Evolutionary conservation across 1,139 yeast genomes (phyloP).

Genomic region (Candida smagusa): DNA sequence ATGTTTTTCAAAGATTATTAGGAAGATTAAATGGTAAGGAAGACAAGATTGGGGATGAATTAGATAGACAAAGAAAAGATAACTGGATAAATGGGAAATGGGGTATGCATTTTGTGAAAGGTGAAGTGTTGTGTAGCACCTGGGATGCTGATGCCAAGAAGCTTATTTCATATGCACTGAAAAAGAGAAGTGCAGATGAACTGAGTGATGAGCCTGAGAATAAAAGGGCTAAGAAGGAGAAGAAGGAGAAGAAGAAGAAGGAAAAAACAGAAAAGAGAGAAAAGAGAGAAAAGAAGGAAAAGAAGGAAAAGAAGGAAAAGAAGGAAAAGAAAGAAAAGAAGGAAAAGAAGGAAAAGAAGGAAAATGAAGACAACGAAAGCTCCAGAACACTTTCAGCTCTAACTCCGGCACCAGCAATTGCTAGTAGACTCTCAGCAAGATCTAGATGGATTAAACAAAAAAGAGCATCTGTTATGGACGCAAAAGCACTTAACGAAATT

Average conservation of each 20-base stretch:
- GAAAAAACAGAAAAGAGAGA: slow-evolving; percentile 23
- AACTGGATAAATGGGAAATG: slow-evolving; percentile 72
- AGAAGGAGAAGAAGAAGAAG: slow-evolving; percentile 13
- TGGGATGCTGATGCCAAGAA: slow-evolving; percentile 66
- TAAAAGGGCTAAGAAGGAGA: slow-evolving; percentile 7
- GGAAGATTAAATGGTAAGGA: slow-evolving; percentile 84
- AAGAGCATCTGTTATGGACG: slow-evolving; percentile 86
- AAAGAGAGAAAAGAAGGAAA: slow-evolving; percentile 21
- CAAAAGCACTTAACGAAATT: slow-evolving; percentile 84
- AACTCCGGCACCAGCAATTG: slow-evolving; percentile 23
- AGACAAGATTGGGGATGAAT: slow-evolving; percentile 51
- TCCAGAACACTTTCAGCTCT: slow-evolving; percentile 9
- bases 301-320: slow-evolving; percentile 15
- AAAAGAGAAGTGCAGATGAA: slow-evolving; percentile 7
- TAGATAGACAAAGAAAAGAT: slow-evolving; percentile 65
- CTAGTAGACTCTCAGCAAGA: slow-evolving; percentile 73
- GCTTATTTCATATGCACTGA: slow-evolving; percentile 15
- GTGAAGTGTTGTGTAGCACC: slow-evolving; percentile 79
- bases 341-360: slow-evolving; percentile 23
- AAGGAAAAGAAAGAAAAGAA: slow-evolving; percentile 17
- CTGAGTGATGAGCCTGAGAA: slow-evolving; percentile 1
- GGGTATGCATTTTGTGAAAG: slow-evolving; percentile 85
- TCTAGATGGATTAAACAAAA: slow-evolving; percentile 86
- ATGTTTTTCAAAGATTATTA: slow-evolving; percentile 84
- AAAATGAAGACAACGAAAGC: slow-evolving; percentile 19